These are phyloP conservation scores for Posidonia australis DNA, from an alignment of 106 monocot species.

Conservation along the genomic window DNA sequence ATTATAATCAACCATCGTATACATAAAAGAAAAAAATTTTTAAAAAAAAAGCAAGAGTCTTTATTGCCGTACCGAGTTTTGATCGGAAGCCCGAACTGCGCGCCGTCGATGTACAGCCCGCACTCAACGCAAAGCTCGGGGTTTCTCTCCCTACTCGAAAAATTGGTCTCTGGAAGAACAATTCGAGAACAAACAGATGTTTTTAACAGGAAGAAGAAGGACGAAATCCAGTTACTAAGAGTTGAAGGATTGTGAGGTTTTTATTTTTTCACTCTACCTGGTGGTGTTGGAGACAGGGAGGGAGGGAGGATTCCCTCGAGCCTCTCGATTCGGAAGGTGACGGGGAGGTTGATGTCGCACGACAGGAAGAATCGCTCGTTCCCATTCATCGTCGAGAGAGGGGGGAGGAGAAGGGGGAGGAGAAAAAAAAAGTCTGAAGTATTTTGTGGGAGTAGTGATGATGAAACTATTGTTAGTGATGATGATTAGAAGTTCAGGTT, in stretches of 20 bases:
- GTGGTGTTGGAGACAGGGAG: constrained; percentile 3
- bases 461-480: too few species aligned
- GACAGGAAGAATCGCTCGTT: constrained; percentile 91
- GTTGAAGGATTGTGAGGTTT: too few species aligned
- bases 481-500: too few species aligned
- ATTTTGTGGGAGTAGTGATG: too few species aligned
- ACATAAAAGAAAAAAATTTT: not conserved
- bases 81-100: constrained; percentile 56
- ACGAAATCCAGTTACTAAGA: not conserved
- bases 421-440: too few species aligned
- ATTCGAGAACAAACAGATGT: too few species aligned
- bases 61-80: constrained; percentile 42
- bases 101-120: constrained; percentile 66
- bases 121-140: constrained; percentile 83
- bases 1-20: not conserved
- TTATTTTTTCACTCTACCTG: too few species aligned
- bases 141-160: constrained; percentile 13
- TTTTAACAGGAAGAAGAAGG: not conserved
- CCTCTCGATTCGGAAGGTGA: constrained; percentile 79
- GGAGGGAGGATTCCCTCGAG: constrained; percentile 46
- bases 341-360: constrained; percentile 89
- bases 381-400: constrained; percentile 38
- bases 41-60: not conserved
- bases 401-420: too few species aligned
- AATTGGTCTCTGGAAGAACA: constrained; percentile 16